Evolutionary conservation across 768 basidiomycete genomes (phyloP).

Genomic region (Phallus indusiatus): DNA sequence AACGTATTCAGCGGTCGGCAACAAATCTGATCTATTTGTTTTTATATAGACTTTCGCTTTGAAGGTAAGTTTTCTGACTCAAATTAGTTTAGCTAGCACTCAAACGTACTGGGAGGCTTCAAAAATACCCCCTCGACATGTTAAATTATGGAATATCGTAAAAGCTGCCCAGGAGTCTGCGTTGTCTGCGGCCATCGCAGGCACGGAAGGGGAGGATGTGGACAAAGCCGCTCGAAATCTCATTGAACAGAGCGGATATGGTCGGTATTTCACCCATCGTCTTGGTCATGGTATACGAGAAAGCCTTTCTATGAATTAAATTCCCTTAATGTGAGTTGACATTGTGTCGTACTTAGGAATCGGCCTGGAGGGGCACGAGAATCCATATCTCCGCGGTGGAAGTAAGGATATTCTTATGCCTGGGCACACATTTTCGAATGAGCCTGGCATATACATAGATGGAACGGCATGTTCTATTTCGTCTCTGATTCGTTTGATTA

Average conservation of each 20-base stretch:
- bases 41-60: background rate
- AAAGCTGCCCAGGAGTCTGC: conserved; percentile 54
- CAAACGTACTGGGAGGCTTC: conserved; percentile 41
- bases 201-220: conserved; percentile 41
- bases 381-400: conserved; percentile 70
- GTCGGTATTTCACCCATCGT: conserved; percentile 66
- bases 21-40: background rate
- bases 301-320: conserved; percentile 10
- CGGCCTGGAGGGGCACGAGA: conserved; percentile 75
- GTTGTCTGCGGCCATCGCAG: conserved; percentile 35
- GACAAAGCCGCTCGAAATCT: conserved; percentile 53
- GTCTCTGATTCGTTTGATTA: background rate
- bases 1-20: background rate
- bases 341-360: conserved; percentile 43
- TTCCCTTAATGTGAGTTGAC: background rate
- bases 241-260: conserved; percentile 36
- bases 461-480: conserved; percentile 31
- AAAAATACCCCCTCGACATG: conserved; percentile 41
- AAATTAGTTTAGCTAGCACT: conserved; percentile 24
- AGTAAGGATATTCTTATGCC: conserved; percentile 43
- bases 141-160: conserved; percentile 56
- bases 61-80: background rate
- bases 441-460: conserved; percentile 71
- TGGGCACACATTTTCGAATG: conserved; percentile 75
- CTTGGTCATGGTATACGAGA: conserved; percentile 58